Conservation (phyloP, 2,329 filamentous ascomycete species). For the Cladosporium sp. region DNA sequence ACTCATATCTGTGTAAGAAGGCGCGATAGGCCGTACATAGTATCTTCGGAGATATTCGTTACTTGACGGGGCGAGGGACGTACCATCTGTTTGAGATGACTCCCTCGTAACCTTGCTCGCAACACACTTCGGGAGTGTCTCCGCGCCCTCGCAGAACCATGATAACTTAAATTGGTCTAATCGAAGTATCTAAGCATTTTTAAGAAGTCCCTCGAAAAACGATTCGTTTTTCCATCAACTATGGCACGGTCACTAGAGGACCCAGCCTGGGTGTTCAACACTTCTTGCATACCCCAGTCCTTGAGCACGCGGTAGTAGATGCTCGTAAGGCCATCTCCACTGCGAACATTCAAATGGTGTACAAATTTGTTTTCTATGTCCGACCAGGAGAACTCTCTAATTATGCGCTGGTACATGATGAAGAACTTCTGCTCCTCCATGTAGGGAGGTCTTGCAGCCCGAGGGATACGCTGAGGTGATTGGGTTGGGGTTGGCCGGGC, state of each 20-base stretch:
- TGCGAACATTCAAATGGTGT: background rate
- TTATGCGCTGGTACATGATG: background rate
- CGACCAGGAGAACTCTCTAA: background rate
- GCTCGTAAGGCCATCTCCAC: background rate
- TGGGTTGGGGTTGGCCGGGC: background rate
- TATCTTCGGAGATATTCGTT: too few species aligned
- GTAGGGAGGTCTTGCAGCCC: background rate
- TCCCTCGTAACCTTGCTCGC: too few species aligned
- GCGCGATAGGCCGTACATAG: too few species aligned
- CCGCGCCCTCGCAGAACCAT: too few species aligned
- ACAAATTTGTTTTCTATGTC: background rate
- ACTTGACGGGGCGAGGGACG: too few species aligned
- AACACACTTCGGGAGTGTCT: too few species aligned
- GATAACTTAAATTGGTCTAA: background rate
- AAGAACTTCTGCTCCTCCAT: background rate
- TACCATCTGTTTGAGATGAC: too few species aligned
- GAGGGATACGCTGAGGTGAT: background rate
- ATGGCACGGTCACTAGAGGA: constrained; percentile 29
- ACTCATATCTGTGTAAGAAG: too few species aligned
- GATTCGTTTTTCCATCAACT: constrained; percentile 28
- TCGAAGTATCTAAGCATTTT: constrained; percentile 31
- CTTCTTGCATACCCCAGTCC: background rate
- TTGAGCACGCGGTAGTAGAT: background rate
- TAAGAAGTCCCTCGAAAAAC: constrained; percentile 33
- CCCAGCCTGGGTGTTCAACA: constrained; percentile 12